phyloP scores from a whole-genome alignment of 306 rosid genomes.

The Begonia loranthoides region DNA sequence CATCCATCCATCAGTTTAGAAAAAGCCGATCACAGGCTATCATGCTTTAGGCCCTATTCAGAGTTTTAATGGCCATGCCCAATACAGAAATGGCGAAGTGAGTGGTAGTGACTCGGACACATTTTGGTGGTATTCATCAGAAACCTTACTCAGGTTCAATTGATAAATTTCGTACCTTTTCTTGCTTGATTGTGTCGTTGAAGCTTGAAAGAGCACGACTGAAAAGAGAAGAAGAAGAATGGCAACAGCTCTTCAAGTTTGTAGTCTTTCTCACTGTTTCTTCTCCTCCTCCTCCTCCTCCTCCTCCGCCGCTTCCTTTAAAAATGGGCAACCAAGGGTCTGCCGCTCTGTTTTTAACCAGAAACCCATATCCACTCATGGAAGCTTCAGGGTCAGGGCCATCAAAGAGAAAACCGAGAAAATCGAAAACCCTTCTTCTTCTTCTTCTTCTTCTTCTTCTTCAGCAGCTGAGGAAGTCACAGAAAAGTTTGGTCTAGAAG shows the following conservation, averaged over 20 bases:
- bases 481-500: conserved; percentile 82
- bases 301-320: conserved; percentile 27
- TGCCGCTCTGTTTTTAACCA: conserved; percentile 15
- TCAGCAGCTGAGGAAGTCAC: conserved; percentile 65
- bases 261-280: conserved; percentile 19
- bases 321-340: conserved; percentile 11
- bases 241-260: conserved; percentile 27
- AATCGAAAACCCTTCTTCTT: conserved; percentile 35
- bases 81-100: no score
- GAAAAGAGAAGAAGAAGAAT: conserved; percentile 17
- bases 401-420: conserved; percentile 64
- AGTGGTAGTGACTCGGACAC: no score
- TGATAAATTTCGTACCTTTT: not conserved
- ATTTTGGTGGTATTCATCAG: no score
- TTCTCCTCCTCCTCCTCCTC: conserved; percentile 28
- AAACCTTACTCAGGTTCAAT: no score
- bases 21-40: no score
- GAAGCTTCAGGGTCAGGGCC: conserved; percentile 47
- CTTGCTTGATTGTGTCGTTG: not conserved
- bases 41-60: no score
- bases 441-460: conserved; percentile 19
- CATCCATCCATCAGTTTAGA: no score
- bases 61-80: no score
- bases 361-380: conserved; percentile 14
- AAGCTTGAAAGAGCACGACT: conserved; percentile 8